Base-by-base conservation (phyloP, 1,284 basidiomycete species). In the Phlebopus sp. region DNA sequence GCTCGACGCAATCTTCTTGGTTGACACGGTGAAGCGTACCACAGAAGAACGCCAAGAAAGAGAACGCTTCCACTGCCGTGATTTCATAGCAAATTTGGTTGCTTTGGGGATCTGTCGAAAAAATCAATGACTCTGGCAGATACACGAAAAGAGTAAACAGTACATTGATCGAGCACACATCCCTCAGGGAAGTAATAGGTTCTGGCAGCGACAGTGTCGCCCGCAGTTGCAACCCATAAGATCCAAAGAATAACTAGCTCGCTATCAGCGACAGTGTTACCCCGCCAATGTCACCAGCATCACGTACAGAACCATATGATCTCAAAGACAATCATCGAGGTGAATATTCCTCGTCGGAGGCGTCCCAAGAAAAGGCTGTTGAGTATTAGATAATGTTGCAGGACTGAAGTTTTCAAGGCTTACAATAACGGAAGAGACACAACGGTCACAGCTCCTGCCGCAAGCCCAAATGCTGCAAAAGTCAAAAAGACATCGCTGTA, bases 381-480 rank as follows among this genome's bases (percentile, higher is more conserved):
- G 17, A 30, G 21, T 15, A 29, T 59, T 30, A 50, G 42, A 31
- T 8, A 19, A 2, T n/a, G 37, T 15, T 30, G 30, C 10, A 32
- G 27, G 21, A 23, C 6, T 4, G 6, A 8, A 8, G 37, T 37
- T 8, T 4, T 23, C 13, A 40, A 25, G 21, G 46, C 64, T 54
- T 42, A 66, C 63, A 55, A 42, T 8, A 64, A 2, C 2, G 56
- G 55, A 18, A 66, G 53, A n/a, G 53, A 46, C n/a, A 63, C 3
- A 31, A 49, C 23, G 5, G 62, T 53, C 23, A 64, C 27, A 40
- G 19, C 44, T 30, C 47, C 43, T 7, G 35, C 45, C 10, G 18
- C 52, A 17, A 60, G 15, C 5, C 52, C 60, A 11, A 66, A 23
- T 2, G 51, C 52, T 27, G n/a, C 36, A 40, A 62, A 65, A 5